phyloP scores from a whole-genome alignment of 495 filamentous ascomycete genomes.

The Trichoderma orchidacearum region DNA sequence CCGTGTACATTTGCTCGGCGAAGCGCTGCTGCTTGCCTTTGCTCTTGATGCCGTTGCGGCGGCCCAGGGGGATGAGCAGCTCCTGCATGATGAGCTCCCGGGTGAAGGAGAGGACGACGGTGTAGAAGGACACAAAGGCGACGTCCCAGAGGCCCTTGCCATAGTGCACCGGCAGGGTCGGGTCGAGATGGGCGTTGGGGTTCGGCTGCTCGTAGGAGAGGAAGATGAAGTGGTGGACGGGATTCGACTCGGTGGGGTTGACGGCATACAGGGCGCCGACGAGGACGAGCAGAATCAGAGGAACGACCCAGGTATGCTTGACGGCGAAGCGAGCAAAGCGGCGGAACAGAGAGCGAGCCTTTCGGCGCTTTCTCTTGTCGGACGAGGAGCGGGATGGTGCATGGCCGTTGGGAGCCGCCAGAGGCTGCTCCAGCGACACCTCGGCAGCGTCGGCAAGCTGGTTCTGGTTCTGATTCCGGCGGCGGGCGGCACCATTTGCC shows the following conservation, averaged over 20 bases:
- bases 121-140: conserved; percentile 83
- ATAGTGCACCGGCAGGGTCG: conserved; percentile 54
- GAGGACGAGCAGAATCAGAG: conserved; percentile 54
- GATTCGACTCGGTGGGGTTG: conserved; percentile 72
- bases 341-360: conserved; percentile 47
- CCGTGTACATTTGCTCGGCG: conserved; percentile 97
- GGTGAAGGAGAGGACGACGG: conserved; percentile 76
- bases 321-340: conserved; percentile 51
- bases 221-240: conserved; percentile 77
- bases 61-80: conserved; percentile 66
- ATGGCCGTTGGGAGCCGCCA: background rate
- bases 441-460: background rate
- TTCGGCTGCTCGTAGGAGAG: conserved; percentile 70
- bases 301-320: conserved; percentile 70
- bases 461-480: background rate
- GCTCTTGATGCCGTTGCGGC: conserved; percentile 48
- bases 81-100: conserved; percentile 97
- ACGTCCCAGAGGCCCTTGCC: conserved; percentile 81
- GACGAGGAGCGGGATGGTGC: background rate
- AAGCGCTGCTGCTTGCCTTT: conserved; percentile 82
- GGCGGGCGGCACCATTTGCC: background rate
- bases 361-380: conserved; percentile 28
- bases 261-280: conserved; percentile 56
- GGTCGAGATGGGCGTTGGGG: conserved; percentile 22
- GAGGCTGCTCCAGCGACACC: background rate